Evolutionary conservation across 306 rosid genomes (phyloP).

Genomic region (Boehmeria nivea): DNA sequence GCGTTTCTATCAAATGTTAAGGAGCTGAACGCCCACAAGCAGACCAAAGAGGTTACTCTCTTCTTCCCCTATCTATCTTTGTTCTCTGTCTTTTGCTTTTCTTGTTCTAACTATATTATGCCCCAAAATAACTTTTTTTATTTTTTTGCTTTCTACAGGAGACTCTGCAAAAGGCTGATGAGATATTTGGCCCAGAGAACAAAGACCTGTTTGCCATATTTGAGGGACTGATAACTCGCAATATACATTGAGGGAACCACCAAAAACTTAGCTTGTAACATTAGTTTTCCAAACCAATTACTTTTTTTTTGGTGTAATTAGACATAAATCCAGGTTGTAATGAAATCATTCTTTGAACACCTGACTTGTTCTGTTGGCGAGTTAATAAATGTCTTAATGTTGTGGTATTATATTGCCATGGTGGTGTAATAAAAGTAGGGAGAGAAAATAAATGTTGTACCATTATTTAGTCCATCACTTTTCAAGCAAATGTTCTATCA

Average conservation of each 20-base stretch:
- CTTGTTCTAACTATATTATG: neutral
- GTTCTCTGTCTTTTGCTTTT: neutral
- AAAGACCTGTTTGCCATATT: constrained; percentile 74
- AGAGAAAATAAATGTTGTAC: too few species aligned
- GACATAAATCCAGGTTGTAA: neutral
- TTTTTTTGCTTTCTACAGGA: constrained; percentile 43
- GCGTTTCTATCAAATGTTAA: constrained; percentile 89
- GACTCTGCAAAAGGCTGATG: constrained; percentile 81
- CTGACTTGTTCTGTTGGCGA: neutral
- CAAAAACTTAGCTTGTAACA: too few species aligned
- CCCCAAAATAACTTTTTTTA: constrained; percentile 3
- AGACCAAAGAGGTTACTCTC: constrained; percentile 66
- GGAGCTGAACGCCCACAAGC: constrained; percentile 87
- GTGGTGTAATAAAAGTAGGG: too few species aligned
- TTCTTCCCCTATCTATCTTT: neutral
- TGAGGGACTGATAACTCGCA: constrained; percentile 85
- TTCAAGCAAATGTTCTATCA: too few species aligned
- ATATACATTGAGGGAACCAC: constrained; percentile 36
- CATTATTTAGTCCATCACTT: too few species aligned
- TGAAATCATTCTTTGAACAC: constrained; percentile 37
- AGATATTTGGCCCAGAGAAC: constrained; percentile 87
- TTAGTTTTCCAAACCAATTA: neutral
- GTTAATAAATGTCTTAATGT: neutral
- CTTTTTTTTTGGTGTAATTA: constrained; percentile 13
- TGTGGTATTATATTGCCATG: neutral